Conservation (phyloP, 2,329 filamentous ascomycete genomes). For the Pseudocercospora pini-densiflorae region DNA sequence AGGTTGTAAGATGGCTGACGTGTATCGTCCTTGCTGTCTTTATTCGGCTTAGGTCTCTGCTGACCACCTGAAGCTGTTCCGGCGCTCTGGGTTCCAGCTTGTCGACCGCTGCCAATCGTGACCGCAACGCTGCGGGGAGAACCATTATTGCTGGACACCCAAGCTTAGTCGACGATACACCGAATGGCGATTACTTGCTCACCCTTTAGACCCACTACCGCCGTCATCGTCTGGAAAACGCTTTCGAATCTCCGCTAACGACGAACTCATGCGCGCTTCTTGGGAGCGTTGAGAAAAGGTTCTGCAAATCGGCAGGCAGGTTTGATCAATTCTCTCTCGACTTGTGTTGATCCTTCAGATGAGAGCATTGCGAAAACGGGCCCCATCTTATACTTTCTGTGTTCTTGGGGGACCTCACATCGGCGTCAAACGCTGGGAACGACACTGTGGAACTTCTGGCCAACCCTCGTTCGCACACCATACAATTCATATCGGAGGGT, state of each 20-base stretch:
- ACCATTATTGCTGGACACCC: background rate
- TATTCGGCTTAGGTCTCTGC: background rate
- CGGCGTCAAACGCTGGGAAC: background rate
- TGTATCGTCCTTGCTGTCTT: background rate
- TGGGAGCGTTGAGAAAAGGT: background rate
- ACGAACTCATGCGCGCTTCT: constrained; percentile 14
- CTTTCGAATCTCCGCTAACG: constrained; percentile 15
- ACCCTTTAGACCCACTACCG: constrained; percentile 2
- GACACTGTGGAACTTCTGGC: constrained; percentile 15
- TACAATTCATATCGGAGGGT: constrained; percentile 13
- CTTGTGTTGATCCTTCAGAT: background rate
- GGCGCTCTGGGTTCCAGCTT: background rate
- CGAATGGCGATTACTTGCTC: background rate
- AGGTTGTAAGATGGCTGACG: constrained; percentile 10
- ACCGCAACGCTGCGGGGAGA: background rate
- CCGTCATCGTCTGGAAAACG: constrained; percentile 4
- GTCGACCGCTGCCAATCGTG: background rate
- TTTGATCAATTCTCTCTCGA: background rate
- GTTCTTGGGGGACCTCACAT: background rate
- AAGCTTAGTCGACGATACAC: background rate
- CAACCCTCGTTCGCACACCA: constrained; percentile 2
- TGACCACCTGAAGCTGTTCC: background rate
- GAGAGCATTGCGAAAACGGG: background rate
- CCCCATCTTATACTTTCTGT: background rate
- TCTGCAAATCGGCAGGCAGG: background rate